These are phyloP conservation scores for Aspergillus heteromorphus DNA, from an alignment of 495 filamentous ascomycete species.

Conservation along the genomic window DNA sequence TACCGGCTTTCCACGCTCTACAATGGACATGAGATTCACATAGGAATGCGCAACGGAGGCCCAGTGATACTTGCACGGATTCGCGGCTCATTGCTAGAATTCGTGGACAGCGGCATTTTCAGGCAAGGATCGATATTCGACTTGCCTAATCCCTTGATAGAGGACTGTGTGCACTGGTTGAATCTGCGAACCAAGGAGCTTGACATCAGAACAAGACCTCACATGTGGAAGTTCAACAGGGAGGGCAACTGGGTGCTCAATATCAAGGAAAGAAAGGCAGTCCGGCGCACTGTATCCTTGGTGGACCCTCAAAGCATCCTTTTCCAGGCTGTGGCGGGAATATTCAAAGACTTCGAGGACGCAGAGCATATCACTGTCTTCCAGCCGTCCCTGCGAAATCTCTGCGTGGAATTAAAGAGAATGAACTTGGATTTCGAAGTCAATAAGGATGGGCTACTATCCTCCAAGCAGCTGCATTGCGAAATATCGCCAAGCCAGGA, in stretches of 20 bases:
- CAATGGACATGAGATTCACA: constrained; percentile 27
- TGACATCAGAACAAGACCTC: constrained; percentile 22
- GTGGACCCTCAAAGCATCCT: constrained; percentile 27
- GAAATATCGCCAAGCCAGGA: constrained; percentile 45
- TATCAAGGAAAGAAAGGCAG: constrained; percentile 19
- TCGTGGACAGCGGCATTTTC: constrained; percentile 38
- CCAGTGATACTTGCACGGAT: constrained; percentile 18
- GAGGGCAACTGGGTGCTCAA: constrained; percentile 21
- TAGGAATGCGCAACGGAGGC: constrained; percentile 24
- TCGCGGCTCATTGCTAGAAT: constrained; percentile 25
- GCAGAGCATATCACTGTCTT: constrained; percentile 26
- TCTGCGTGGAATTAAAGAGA: constrained; percentile 39
- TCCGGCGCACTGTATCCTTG: constrained; percentile 9
- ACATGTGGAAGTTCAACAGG: constrained; percentile 30
- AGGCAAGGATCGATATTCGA: constrained; percentile 12
- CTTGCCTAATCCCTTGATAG: constrained; percentile 42
- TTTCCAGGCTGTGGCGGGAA: constrained; percentile 19
- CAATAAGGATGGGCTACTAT: constrained; percentile 10
- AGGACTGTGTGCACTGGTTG: constrained; percentile 53
- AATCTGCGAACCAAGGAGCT: constrained; percentile 35
- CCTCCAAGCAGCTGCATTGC: constrained; percentile 30
- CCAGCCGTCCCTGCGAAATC: constrained; percentile 9
- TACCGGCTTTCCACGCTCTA: constrained; percentile 29
- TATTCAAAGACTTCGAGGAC: constrained; percentile 31
- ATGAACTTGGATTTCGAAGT: constrained; percentile 45